These are phyloP conservation scores for Russula sp. DNA, from an alignment of 768 basidiomycete genomes.

Conservation along the genomic window DNA sequence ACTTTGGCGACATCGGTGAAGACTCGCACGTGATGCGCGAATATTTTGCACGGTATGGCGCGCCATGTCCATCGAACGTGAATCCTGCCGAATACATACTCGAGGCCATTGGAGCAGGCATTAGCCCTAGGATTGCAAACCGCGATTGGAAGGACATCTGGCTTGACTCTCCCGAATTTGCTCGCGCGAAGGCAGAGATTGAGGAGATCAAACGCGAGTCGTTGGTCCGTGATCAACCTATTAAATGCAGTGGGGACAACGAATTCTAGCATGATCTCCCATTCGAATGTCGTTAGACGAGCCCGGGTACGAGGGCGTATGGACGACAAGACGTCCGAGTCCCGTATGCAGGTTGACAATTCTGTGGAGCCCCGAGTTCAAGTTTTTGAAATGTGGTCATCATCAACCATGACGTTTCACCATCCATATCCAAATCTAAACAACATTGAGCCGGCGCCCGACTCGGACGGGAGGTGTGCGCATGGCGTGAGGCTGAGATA, in stretches of 20 bases:
- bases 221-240: neutral
- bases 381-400: too few species aligned
- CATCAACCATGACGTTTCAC: too few species aligned
- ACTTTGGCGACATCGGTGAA: slow-evolving; percentile 76
- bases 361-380: too few species aligned
- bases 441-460: too few species aligned
- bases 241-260: neutral
- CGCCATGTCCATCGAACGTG: slow-evolving; percentile 64
- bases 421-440: too few species aligned
- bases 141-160: slow-evolving; percentile 88
- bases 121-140: slow-evolving; percentile 64
- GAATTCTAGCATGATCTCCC: too few species aligned
- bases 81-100: slow-evolving; percentile 80
- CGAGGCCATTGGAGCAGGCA: slow-evolving; percentile 81
- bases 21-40: slow-evolving; percentile 65
- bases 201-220: slow-evolving; percentile 34
- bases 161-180: slow-evolving; percentile 63
- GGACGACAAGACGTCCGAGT: too few species aligned
- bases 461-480: too few species aligned
- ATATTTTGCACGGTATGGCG: slow-evolving; percentile 76
- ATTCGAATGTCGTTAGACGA: too few species aligned
- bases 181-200: slow-evolving; percentile 35
- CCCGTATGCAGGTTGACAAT: too few species aligned
- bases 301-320: too few species aligned
- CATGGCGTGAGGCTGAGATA: too few species aligned